phyloP scores from a whole-genome alignment of 2,329 filamentous ascomycete genomes.

The Pyrenochaeta sp. region DNA sequence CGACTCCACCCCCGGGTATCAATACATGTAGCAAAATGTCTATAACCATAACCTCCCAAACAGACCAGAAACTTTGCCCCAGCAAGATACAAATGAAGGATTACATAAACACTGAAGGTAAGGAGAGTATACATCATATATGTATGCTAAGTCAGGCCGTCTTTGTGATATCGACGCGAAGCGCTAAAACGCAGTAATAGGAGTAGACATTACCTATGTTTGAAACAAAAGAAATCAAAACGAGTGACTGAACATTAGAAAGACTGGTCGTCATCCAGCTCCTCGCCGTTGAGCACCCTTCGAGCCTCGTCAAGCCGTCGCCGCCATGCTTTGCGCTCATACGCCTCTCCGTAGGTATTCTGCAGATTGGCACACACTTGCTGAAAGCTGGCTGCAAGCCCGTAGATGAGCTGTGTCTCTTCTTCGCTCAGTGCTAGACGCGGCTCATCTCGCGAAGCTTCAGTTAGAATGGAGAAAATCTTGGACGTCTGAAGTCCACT shows the following conservation, averaged over 20 bases:
- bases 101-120: background rate
- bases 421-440: slow-evolving; percentile 58
- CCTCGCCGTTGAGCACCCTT: slow-evolving; percentile 73
- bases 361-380: slow-evolving; percentile 63
- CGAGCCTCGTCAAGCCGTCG: slow-evolving; percentile 78
- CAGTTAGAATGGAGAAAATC: slow-evolving; percentile 54
- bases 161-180: slow-evolving; percentile 11
- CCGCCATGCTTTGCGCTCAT: slow-evolving; percentile 71
- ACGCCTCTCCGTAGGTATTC: slow-evolving; percentile 55
- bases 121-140: slow-evolving; percentile 16
- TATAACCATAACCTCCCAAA: slow-evolving; percentile 20
- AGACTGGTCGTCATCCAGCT: slow-evolving; percentile 47
- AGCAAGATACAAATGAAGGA: slow-evolving; percentile 9
- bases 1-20: slow-evolving; percentile 36
- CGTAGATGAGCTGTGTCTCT: slow-evolving; percentile 63
- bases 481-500: slow-evolving; percentile 49
- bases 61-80: slow-evolving; percentile 4
- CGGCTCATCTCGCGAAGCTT: slow-evolving; percentile 42
- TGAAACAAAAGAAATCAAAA: slow-evolving; percentile 9
- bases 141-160: slow-evolving; percentile 2
- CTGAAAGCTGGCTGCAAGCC: slow-evolving; percentile 62
- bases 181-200: slow-evolving; percentile 36
- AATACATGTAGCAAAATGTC: slow-evolving; percentile 34
- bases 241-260: slow-evolving; percentile 22
- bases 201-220: slow-evolving; percentile 42